Evolutionary conservation across 129 eudicot species (phyloP).

Genomic region (Escallonia herrerae): DNA sequence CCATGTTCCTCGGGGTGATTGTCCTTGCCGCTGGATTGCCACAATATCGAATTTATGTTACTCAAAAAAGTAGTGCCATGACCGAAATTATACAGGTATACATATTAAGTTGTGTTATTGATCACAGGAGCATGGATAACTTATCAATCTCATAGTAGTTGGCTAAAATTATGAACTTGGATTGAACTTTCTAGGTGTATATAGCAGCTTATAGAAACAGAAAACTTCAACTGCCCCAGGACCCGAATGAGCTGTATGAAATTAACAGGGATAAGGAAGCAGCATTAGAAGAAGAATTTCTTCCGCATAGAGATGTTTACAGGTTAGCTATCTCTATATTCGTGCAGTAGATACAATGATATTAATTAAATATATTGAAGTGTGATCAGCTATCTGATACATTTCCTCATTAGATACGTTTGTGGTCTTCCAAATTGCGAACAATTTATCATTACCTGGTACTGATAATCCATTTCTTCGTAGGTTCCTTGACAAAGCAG

Average conservation of each 20-base stretch:
- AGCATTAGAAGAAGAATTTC: slow-evolving; percentile 31
- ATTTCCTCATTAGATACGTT: too few relatives aligned
- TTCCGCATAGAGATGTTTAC: slow-evolving; percentile 52
- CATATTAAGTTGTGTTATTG: neutral
- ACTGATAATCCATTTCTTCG: too few relatives aligned
- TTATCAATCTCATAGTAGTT: too few relatives aligned
- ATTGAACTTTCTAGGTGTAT: slow-evolving; percentile 33
- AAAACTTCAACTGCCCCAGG: slow-evolving; percentile 52
- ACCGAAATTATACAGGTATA: slow-evolving; percentile 56
- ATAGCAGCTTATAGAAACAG: slow-evolving; percentile 64
- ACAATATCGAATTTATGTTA: slow-evolving; percentile 42
- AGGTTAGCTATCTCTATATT: slow-evolving; percentile 26
- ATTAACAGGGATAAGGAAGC: slow-evolving; percentile 46
- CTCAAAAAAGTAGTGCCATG: slow-evolving; percentile 46
- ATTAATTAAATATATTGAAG: too few relatives aligned
- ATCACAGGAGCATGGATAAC: too few relatives aligned
- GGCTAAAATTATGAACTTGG: too few relatives aligned
- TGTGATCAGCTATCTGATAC: too few relatives aligned
- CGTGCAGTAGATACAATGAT: too few relatives aligned
- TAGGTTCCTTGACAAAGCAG: slow-evolving; percentile 77
- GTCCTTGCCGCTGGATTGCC: slow-evolving; percentile 41
- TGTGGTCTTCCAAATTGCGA: too few relatives aligned
- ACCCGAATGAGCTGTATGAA: slow-evolving; percentile 45
- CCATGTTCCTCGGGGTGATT: slow-evolving; percentile 39
- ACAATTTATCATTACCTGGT: too few relatives aligned